phyloP scores from a whole-genome alignment of 495 filamentous ascomycete genomes.

The Aspergillus mulundensis region DNA sequence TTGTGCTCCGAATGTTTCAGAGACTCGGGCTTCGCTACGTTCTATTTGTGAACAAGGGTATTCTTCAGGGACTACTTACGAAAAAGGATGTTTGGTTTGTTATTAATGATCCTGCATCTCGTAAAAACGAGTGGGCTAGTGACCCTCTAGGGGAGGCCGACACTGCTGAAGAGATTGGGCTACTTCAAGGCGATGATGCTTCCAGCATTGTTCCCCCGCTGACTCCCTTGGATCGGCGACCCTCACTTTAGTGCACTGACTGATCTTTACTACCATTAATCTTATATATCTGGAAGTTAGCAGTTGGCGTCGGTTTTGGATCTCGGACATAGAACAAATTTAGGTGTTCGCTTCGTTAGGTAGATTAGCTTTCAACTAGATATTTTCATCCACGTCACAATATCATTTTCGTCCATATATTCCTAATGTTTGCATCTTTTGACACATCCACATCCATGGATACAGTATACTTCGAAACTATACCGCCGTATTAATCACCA shows the following conservation, averaged over 20 bases:
- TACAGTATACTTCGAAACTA: too few species aligned
- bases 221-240: constrained; percentile 34
- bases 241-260: constrained; percentile 18
- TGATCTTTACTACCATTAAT: not conserved
- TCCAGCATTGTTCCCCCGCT: constrained; percentile 36
- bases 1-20: constrained; percentile 88
- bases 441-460: too few species aligned
- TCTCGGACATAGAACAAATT: not conserved
- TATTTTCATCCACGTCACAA: not conserved
- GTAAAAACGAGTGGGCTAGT: constrained; percentile 31
- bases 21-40: constrained; percentile 89
- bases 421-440: too few species aligned
- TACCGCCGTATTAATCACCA: not conserved
- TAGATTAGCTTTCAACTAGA: not conserved
- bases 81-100: constrained; percentile 99
- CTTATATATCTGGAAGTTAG: not conserved
- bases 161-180: constrained; percentile 47
- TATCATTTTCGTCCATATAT: too few species aligned
- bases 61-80: constrained; percentile 79
- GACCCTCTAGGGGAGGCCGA: constrained; percentile 35
- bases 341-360: not conserved
- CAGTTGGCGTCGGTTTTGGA: not conserved
- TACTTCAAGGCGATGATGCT: constrained; percentile 44
- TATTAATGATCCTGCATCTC: constrained; percentile 72
- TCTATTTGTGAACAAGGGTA: constrained; percentile 76